Conservation (phyloP, 2,329 filamentous ascomycete species). For the Lecanosticta acicola region DNA sequence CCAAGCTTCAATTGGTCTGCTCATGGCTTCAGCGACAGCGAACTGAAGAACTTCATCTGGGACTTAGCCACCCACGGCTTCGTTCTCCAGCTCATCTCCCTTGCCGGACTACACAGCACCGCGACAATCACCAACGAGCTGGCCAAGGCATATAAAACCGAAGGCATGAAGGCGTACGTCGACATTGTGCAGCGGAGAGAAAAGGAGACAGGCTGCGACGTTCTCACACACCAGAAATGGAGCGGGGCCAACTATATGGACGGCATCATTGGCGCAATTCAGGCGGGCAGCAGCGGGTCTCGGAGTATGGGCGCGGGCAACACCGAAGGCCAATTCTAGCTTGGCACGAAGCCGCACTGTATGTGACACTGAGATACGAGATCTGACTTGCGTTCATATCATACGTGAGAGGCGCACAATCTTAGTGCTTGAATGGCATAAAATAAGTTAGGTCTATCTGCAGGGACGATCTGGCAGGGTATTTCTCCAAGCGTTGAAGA, state of each 20-base stretch:
- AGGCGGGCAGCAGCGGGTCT: constrained; percentile 82
- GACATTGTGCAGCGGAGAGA: constrained; percentile 82
- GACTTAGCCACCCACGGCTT: constrained; percentile 85
- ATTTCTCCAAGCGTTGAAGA: too few species aligned
- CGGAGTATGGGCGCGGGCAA: constrained; percentile 95
- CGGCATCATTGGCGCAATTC: constrained; percentile 81
- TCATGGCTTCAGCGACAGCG: constrained; percentile 79
- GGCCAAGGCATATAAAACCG: constrained; percentile 72
- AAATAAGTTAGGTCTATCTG: too few species aligned
- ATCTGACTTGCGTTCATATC: too few species aligned
- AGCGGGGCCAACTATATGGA: constrained; percentile 72
- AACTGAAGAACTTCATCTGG: constrained; percentile 90
- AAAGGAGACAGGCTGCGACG: constrained; percentile 85
- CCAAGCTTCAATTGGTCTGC: constrained; percentile 99
- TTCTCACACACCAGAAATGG: constrained; percentile 93
- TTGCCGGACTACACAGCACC: constrained; percentile 59
- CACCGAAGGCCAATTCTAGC: constrained; percentile 60
- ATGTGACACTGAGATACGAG: too few species aligned
- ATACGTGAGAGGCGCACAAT: too few species aligned
- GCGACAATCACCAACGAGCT: constrained; percentile 67
- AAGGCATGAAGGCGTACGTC: constrained; percentile 98
- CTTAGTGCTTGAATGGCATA: too few species aligned
- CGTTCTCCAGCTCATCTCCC: constrained; percentile 58
- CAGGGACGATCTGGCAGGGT: too few species aligned
- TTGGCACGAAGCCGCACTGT: too few species aligned